Conservation (phyloP, 345 rosid species). For the Turnera subulata region DNA sequence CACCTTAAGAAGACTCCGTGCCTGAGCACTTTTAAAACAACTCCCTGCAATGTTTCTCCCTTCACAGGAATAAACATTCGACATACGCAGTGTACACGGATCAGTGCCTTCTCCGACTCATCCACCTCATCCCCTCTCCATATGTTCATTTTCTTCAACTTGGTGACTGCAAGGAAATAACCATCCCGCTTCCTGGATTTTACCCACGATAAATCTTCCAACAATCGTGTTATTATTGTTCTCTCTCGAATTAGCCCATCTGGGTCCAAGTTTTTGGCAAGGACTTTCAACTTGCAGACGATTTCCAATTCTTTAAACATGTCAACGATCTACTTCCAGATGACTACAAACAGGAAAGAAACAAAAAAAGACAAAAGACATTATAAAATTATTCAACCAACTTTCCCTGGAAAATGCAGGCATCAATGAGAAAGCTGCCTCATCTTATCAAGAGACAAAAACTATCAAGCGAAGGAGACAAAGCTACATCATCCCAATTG, state of each 20-base stretch:
- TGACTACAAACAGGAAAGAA: no score
- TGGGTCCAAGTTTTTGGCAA: constrained; percentile 6
- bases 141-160: constrained; percentile 26
- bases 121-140: not conserved
- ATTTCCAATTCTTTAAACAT: constrained; percentile 33
- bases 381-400: no score
- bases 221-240: no score
- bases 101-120: constrained; percentile 5
- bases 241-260: constrained; percentile 10
- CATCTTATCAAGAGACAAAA: no score
- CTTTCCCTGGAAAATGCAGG: no score
- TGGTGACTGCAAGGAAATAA: constrained; percentile 33
- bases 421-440: no score
- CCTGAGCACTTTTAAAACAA: constrained; percentile 3
- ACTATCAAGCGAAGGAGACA: no score
- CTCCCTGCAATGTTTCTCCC: constrained; percentile 35
- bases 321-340: not conserved
- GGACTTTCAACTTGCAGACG: constrained; percentile 14
- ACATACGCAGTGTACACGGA: constrained; percentile 18
- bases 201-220: constrained; percentile 17
- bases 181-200: constrained; percentile 29
- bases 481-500: no score
- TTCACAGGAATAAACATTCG: constrained; percentile 23
- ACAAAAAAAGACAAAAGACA: no score
- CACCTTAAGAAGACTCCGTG: constrained; percentile 21